These are phyloP conservation scores for Pseudonitzschia pungens DNA, from an alignment of 108 stramenopile species.

Conservation along the genomic window DNA sequence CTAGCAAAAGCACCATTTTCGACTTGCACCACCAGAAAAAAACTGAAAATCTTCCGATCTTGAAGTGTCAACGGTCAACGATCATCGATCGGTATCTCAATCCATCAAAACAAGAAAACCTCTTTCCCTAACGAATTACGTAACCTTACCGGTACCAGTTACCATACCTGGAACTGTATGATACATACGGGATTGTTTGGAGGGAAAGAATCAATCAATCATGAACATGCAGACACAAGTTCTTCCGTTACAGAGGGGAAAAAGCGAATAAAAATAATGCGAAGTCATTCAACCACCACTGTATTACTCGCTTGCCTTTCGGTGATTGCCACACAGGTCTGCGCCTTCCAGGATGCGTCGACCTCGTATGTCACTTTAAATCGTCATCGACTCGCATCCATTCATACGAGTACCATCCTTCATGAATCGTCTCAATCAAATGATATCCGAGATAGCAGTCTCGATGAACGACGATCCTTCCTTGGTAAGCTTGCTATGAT, in stretches of 20 bases:
- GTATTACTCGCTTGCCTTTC: background rate
- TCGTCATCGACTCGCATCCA: background rate
- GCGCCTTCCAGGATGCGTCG: slow-evolving; percentile 9
- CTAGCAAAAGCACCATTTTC: no score
- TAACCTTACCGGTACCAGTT: no score
- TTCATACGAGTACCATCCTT: background rate
- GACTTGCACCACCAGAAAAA: no score
- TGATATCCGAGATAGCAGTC: background rate
- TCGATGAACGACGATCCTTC: background rate
- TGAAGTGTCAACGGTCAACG: background rate
- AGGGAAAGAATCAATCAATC: background rate
- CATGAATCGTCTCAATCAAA: background rate
- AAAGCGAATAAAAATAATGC: slow-evolving; percentile 6
- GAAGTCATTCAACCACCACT: background rate
- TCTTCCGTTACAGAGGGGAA: background rate
- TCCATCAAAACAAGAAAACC: no score
- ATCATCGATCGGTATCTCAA: no score
- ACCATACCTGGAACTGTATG: no score
- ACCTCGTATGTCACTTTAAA: background rate
- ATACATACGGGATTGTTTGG: background rate
- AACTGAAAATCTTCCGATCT: background rate
- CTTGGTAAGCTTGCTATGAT: background rate
- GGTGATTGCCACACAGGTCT: background rate
- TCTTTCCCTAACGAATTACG: no score
- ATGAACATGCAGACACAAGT: background rate